A percentile compares a stretch with the other conserved stretches of the same genome.
Evolutionary conservation across 176 grass and related monocot genomes (phyloP).

Genomic region (Alopecurus myosuroides): DNA sequence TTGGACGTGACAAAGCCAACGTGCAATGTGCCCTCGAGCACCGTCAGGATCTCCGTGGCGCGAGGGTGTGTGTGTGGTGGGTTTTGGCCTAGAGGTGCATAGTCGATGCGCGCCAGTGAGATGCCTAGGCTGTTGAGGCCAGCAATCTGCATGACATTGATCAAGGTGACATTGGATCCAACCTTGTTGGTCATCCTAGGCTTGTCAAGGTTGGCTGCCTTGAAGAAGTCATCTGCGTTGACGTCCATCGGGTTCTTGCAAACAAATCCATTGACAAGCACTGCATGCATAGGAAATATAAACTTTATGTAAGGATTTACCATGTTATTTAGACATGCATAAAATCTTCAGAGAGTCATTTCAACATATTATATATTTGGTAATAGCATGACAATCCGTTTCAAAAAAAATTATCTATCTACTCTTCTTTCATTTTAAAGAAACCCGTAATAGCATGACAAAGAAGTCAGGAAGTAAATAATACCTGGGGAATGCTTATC

Average conservation of each 20-base stretch:
- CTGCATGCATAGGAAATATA: neutral
- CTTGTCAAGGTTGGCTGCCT: neutral
- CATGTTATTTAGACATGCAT: no score
- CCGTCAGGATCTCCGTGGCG: neutral
- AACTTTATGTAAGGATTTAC: no score
- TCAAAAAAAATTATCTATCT: no score
- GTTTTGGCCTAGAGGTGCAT: neutral
- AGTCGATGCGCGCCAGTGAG: neutral
- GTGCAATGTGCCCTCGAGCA: neutral
- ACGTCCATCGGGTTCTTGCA: neutral
- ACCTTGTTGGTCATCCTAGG: neutral
- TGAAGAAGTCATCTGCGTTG: neutral
- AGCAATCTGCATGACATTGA: neutral
- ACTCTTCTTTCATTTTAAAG: no score
- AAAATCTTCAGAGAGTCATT: neutral
- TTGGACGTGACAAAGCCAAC: neutral
- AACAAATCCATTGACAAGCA: neutral
- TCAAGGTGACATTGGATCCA: neutral
- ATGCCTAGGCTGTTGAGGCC: neutral
- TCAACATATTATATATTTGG: neutral
- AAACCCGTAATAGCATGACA: neutral
- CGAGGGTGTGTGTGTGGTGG: neutral
- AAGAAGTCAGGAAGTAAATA: neutral
- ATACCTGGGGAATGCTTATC: slow-evolving; percentile 5
- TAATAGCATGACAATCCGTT: neutral